phyloP scores from a whole-genome alignment of 2,329 filamentous ascomycete genomes.

The Rutstroemia sydowiana region DNA sequence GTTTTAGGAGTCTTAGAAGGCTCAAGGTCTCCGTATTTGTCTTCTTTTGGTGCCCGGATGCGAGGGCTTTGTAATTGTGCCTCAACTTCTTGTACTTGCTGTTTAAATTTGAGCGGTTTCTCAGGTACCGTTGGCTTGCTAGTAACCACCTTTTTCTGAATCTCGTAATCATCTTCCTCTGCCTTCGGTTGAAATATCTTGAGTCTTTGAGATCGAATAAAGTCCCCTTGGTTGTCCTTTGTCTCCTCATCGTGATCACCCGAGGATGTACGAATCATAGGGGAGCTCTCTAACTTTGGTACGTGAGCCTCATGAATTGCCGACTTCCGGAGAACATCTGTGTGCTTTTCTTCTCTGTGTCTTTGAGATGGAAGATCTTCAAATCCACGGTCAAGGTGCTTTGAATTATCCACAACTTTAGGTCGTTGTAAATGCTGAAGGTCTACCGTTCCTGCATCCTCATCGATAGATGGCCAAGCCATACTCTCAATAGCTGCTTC shows the following conservation, averaged over 20 bases:
- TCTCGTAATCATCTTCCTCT: conserved; percentile 15
- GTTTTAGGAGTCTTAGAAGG: conserved; percentile 16
- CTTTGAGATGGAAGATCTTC: conserved; percentile 14
- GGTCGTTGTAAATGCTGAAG: conserved; percentile 31
- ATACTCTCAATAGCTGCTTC: conserved; percentile 32
- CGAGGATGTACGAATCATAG: conserved; percentile 13
- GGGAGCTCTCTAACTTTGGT: conserved; percentile 3
- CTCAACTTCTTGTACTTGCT: conserved; percentile 22
- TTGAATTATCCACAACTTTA: conserved; percentile 12
- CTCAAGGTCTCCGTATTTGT: conserved; percentile 24
- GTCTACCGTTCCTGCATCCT: conserved; percentile 38
- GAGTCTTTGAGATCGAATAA: conserved; percentile 15
- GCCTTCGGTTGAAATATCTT: conserved; percentile 10
- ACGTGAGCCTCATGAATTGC: conserved; percentile 16
- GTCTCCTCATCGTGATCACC: conserved; percentile 8
- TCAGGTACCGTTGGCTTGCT: conserved; percentile 12
- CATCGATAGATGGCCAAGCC: conserved; percentile 36
- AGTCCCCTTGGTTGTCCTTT: conserved; percentile 8
- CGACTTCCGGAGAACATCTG: conserved; percentile 19
- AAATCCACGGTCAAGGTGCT: conserved; percentile 12
- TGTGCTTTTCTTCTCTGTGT: conserved; percentile 12
- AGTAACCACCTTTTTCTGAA: conserved; percentile 17
- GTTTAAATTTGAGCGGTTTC: conserved; percentile 16
- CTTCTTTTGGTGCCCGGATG: conserved; percentile 18
- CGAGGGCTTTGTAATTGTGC: background rate